phyloP scores from a whole-genome alignment of 371 early-diverging fungal genomes.

The Rhizopus delemar region DNA sequence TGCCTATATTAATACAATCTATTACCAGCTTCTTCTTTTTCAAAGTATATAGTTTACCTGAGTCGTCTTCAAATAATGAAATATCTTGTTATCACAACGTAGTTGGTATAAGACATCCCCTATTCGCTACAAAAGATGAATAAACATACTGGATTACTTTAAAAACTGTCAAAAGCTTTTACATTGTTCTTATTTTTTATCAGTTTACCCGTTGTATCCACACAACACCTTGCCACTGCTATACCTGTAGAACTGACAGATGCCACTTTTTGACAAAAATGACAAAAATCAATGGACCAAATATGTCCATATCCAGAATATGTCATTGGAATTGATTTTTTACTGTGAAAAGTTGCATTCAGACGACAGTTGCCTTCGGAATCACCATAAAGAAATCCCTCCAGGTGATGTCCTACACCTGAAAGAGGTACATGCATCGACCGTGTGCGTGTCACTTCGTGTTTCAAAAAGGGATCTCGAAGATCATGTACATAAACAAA shows the following conservation, averaged over 20 bases:
- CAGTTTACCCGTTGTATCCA: background rate
- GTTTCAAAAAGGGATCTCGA: conserved; percentile 15
- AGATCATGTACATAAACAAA: conserved; percentile 13
- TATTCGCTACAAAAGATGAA: background rate
- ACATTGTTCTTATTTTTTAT: background rate
- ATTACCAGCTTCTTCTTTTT: background rate
- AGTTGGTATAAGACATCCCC: conserved; percentile 5
- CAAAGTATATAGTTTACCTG: background rate
- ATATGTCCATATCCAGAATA: background rate
- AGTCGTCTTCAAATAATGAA: background rate
- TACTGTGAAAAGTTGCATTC: background rate
- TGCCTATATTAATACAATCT: background rate
- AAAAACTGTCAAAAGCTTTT: background rate
- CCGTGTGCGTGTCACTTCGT: background rate
- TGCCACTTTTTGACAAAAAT: background rate
- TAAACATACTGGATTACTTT: background rate
- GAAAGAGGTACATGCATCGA: background rate
- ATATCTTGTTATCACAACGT: background rate
- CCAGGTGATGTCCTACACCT: background rate
- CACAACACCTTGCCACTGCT: conserved; percentile 1
- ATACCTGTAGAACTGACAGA: conserved; percentile 4
- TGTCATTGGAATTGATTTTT: background rate
- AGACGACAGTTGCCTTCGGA: background rate
- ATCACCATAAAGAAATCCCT: background rate
- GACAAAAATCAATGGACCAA: conserved; percentile 6